Evolutionary conservation across 768 basidiomycete species (phyloP).

Genomic region (Mycena kentingensis): DNA sequence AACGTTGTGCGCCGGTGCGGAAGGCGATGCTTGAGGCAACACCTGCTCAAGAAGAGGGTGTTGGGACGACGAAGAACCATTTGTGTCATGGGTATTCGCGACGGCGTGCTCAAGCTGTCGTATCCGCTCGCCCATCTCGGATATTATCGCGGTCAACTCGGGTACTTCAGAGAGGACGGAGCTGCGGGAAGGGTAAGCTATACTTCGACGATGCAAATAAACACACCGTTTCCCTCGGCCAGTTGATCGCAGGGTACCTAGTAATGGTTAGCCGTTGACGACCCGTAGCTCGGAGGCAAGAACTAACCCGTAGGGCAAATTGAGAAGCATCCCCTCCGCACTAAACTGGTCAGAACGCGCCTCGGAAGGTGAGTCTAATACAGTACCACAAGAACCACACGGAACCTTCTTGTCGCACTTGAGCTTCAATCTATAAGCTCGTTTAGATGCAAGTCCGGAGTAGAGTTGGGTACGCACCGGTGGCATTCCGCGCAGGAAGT

Average conservation of each 20-base stretch:
- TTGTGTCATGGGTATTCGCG: constrained; percentile 22
- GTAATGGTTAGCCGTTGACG: constrained; percentile 19
- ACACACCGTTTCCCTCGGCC: constrained; percentile 32
- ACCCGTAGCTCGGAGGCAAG: neutral
- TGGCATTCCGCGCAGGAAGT: constrained; percentile 20
- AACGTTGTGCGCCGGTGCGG: constrained; percentile 23
- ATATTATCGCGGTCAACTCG: constrained; percentile 37
- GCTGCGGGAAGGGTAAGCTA: constrained; percentile 17
- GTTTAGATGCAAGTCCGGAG: neutral
- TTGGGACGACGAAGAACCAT: neutral
- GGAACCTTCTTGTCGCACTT: constrained; percentile 41
- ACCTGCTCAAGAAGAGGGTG: constrained; percentile 7
- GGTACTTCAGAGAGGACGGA: constrained; percentile 43
- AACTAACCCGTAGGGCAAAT: constrained; percentile 33
- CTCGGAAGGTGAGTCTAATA: too few species aligned
- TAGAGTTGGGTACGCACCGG: constrained; percentile 1
- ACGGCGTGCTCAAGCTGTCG: constrained; percentile 46
- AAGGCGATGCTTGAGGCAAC: neutral
- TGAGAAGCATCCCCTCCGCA: constrained; percentile 33
- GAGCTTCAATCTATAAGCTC: constrained; percentile 35
- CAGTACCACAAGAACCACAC: constrained; percentile 15
- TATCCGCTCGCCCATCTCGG: constrained; percentile 45
- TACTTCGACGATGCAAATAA: neutral
- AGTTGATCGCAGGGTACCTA: constrained; percentile 35
- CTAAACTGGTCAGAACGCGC: neutral